phyloP scores from a whole-genome alignment of 768 basidiomycete genomes.

The Amanita muscaria region DNA sequence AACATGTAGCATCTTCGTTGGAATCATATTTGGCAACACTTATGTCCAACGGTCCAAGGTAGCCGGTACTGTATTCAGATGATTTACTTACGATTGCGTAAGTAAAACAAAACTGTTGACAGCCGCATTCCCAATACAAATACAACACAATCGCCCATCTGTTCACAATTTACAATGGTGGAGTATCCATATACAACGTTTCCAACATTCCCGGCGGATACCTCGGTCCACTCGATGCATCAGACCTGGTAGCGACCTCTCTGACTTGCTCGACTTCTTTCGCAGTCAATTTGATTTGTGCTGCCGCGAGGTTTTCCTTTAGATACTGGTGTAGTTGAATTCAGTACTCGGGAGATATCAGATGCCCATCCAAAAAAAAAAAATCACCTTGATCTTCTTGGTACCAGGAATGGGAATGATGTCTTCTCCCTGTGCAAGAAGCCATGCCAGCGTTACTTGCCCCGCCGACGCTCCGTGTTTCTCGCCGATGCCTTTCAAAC shows the following conservation, averaged over 20 bases:
- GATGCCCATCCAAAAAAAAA: constrained; percentile 12
- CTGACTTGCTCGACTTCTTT: constrained; percentile 31
- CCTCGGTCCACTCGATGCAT: constrained; percentile 21
- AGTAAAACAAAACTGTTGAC: too few relatives aligned
- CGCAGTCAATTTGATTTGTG: constrained; percentile 22
- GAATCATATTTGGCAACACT: too few relatives aligned
- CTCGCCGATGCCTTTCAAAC: constrained; percentile 27
- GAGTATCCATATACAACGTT: constrained; percentile 26
- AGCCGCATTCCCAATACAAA: too few relatives aligned
- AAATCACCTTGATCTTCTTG: constrained; percentile 28
- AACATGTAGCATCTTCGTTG: too few relatives aligned
- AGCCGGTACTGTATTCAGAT: too few relatives aligned
- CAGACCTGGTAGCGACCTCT: constrained; percentile 24
- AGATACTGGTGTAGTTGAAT: constrained; percentile 21
- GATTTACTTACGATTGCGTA: too few relatives aligned
- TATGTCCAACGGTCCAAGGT: too few relatives aligned
- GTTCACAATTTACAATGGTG: too few relatives aligned
- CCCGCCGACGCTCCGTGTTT: constrained; percentile 34
- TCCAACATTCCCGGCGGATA: constrained; percentile 23
- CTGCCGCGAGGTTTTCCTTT: constrained; percentile 34
- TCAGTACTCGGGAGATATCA: neutral
- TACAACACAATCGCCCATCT: too few relatives aligned
- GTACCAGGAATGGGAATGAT: constrained; percentile 44
- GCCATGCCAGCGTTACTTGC: constrained; percentile 41
- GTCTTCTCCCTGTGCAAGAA: too few relatives aligned